Base-by-base conservation (phyloP, 2,329 filamentous ascomycete genomes). In the Aspergillus amoenus region DNA sequence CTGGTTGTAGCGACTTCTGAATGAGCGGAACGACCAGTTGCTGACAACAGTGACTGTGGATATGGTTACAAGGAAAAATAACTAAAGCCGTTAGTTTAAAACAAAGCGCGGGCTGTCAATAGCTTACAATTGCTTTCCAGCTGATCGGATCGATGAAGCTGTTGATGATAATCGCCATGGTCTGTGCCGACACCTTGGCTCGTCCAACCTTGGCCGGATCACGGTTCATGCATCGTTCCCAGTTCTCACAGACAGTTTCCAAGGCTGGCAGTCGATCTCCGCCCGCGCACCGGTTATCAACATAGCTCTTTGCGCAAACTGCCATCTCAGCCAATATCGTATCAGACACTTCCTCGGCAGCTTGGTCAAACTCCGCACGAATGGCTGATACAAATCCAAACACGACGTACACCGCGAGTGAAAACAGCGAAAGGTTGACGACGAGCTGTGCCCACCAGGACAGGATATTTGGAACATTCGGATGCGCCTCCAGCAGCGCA, bases 131-230 rank as follows among this genome's bases (percentile, higher is more conserved):
- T 11, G 86, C 84, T 74, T 97, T 97, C 74, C 91, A 88, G 62
- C 89, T 91, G 73, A 97, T 93, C 5, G 90, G 87, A 66, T 96
- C 91, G 4, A 96, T 88, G 72, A 97, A 97, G 67, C 89, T 88
- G 71, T 97, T 97, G 74, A 97, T 88, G 41, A 99, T 96, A 69
- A 91, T 86, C 1, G 93, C 93, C 70, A 97, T 89, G 24, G 93
- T 94, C 68, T 90, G 88, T 5, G 91, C 93, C 17, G 89, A 91
- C 40, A 96, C 86, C 67, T 88, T 88, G 42, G 93, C 88, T 39
- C 88, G 82, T 64, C 90, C 92, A 55, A 96, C 86, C 55, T 86
- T 85, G 44, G 87, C 82, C 0, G 92, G 88, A 68, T 97, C 90
- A 63, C 88, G 85, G 63, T 88, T 86, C 91, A 96, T 96, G 75